Conservation (phyloP, 2,329 filamentous ascomycete species). For the Colletotrichum caudatum region DNA sequence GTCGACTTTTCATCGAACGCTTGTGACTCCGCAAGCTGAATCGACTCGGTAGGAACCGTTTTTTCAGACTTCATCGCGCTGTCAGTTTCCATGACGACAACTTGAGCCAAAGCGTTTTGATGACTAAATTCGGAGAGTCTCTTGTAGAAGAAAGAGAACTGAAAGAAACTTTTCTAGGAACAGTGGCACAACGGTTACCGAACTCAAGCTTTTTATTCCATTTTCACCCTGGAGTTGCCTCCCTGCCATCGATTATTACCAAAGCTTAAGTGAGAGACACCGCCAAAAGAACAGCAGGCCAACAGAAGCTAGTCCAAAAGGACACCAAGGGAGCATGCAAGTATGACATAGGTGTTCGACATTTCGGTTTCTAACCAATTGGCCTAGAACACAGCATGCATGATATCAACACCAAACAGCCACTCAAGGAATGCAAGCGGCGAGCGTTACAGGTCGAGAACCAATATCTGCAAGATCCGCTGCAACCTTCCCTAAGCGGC, state of each 20-base stretch:
- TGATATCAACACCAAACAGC: not conserved
- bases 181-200: constrained; percentile 11
- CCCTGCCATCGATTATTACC: constrained; percentile 12
- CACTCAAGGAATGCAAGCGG: constrained; percentile 2
- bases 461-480: constrained; percentile 4
- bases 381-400: constrained; percentile 26
- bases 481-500: constrained; percentile 30
- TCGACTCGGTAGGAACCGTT: constrained; percentile 19
- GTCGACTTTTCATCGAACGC: constrained; percentile 46
- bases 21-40: constrained; percentile 31
- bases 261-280: not conserved
- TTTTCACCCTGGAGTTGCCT: not conserved
- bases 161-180: not conserved
- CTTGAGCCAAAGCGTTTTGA: not conserved
- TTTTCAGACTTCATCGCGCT: constrained; percentile 25
- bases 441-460: constrained; percentile 13
- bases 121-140: too few relatives aligned
- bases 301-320: constrained; percentile 1
- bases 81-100: constrained; percentile 12
- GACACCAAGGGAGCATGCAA: constrained; percentile 14
- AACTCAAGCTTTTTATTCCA: constrained; percentile 36
- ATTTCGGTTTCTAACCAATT: constrained; percentile 21
- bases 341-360: constrained; percentile 23
- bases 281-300: constrained; percentile 11
- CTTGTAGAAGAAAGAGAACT: not conserved